Evolutionary conservation across 164 flowering plant species (phyloP).

Genomic region (Vitis amurensis): DNA sequence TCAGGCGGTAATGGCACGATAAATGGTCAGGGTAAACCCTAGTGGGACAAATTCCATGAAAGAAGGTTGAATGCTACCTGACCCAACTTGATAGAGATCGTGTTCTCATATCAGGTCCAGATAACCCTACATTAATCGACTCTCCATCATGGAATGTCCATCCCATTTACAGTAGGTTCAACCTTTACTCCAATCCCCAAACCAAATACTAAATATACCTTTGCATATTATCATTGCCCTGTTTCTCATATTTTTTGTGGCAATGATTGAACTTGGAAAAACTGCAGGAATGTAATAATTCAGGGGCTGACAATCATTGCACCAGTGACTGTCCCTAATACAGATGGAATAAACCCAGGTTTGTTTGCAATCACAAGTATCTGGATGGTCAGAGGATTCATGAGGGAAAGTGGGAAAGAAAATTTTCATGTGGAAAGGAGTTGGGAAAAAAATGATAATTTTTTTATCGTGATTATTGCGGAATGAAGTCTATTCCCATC

Average conservation of each 20-base stretch:
- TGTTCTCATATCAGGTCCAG: constrained; percentile 51
- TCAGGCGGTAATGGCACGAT: constrained; percentile 60
- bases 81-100: constrained; percentile 59
- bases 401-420: too few relatives aligned
- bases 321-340: constrained; percentile 67
- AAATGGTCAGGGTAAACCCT: constrained; percentile 54
- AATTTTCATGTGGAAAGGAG: too few relatives aligned
- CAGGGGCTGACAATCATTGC: constrained; percentile 58
- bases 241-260: neutral
- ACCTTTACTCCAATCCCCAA: neutral
- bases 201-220: too few relatives aligned
- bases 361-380: neutral
- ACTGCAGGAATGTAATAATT: constrained; percentile 41
- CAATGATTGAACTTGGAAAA: neutral
- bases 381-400: too few relatives aligned
- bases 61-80: constrained; percentile 30
- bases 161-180: constrained; percentile 69
- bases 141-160: constrained; percentile 87
- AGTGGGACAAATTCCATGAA: constrained; percentile 54
- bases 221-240: neutral
- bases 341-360: constrained; percentile 88
- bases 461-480: too few relatives aligned
- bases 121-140: constrained; percentile 53
- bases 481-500: neutral
- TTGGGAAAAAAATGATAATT: too few relatives aligned